A percentile compares a stretch with the other conserved stretches of the same genome.
Evolutionary conservation across 2,329 filamentous ascomycete genomes (phyloP).

Genomic region (Cytospora schulzeri): DNA sequence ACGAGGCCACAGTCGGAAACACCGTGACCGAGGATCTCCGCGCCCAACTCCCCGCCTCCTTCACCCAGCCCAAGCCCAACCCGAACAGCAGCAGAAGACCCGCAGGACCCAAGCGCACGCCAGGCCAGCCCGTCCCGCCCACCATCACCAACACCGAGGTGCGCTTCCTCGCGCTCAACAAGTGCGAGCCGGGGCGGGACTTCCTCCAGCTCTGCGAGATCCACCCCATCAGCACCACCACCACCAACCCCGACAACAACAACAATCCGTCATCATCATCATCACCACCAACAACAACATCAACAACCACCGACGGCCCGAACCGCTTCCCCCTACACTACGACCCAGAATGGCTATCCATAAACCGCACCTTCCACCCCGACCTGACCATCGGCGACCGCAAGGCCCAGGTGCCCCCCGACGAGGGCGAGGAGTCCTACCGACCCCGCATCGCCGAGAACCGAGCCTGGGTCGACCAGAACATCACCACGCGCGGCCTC

Average conservation of each 20-base stretch:
- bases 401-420: conserved; percentile 51
- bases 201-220: conserved; percentile 81
- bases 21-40: conserved; percentile 66
- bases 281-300: conserved; percentile 36
- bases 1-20: conserved; percentile 25
- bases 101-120: conserved; percentile 48
- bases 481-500: conserved; percentile 65
- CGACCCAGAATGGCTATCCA: conserved; percentile 94
- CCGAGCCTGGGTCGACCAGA: conserved; percentile 76
- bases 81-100: conserved; percentile 42
- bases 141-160: conserved; percentile 79
- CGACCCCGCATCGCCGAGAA: conserved; percentile 67
- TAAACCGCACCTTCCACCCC: conserved; percentile 77
- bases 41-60: conserved; percentile 75
- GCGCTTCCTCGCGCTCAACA: conserved; percentile 87
- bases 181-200: conserved; percentile 77
- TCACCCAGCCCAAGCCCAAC: conserved; percentile 50
- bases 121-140: conserved; percentile 66
- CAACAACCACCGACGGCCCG: conserved; percentile 24
- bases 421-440: conserved; percentile 73
- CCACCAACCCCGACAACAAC: conserved; percentile 34
- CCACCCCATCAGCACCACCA: conserved; percentile 40
- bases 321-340: conserved; percentile 68
- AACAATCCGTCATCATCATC: conserved; percentile 38
- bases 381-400: conserved; percentile 66